Evolutionary conservation across 1,284 basidiomycete species (phyloP).

Genomic region (Ustilago trichophora): DNA sequence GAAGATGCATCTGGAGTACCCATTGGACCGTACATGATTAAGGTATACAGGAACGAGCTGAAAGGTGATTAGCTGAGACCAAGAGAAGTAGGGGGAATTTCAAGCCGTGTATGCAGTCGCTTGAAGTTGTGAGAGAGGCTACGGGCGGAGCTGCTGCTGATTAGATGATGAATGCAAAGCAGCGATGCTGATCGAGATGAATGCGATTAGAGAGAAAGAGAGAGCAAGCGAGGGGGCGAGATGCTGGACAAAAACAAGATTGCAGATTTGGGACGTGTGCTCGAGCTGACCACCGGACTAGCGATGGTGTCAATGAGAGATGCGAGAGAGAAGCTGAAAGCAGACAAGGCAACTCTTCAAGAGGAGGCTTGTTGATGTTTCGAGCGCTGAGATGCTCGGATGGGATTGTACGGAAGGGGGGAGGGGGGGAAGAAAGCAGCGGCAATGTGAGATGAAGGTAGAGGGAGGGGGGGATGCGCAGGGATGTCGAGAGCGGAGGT

Average conservation of each 20-base stretch:
- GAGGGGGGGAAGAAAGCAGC: background rate
- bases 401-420: background rate
- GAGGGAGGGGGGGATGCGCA: background rate
- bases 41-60: background rate
- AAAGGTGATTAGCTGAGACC: no score
- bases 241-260: slow-evolving; percentile 6
- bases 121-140: no score
- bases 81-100: no score
- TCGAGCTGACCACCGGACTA: background rate
- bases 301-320: background rate
- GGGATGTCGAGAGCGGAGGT: background rate
- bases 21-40: slow-evolving; percentile 25
- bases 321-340: background rate
- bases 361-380: background rate
- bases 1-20: slow-evolving; percentile 1
- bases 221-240: background rate
- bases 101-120: no score
- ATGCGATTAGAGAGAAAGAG: slow-evolving; percentile 7
- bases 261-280: background rate
- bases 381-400: background rate
- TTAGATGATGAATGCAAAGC: background rate
- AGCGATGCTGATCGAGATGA: slow-evolving; percentile 1
- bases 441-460: background rate
- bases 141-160: no score
- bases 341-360: slow-evolving; percentile 2